A percentile compares a stretch with the other conserved stretches of the same genome.
These are phyloP conservation scores for Candida bentonensis DNA, from an alignment of 805 yeast genomes.

Conservation along the genomic window DNA sequence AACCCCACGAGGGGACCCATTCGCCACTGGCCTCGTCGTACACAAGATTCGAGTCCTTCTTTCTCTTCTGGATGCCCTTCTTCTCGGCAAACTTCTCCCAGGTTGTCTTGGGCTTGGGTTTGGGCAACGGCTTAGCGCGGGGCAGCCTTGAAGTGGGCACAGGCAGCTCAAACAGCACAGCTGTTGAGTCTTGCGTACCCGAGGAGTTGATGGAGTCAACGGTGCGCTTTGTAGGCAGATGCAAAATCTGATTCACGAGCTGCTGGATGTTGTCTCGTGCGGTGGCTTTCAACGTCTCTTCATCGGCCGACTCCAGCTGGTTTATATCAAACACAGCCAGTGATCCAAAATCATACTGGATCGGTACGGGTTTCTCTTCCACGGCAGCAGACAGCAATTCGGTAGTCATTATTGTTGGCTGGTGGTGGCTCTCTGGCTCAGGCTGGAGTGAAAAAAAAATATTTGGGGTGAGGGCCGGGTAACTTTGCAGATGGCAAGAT, in stretches of 20 bases:
- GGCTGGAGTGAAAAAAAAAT: no score
- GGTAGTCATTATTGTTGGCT: no score
- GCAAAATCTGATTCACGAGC: constrained; percentile 75
- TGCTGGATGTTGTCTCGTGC: constrained; percentile 91
- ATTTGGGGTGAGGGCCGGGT: no score
- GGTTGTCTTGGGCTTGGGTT: constrained; percentile 79
- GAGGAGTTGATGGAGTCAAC: constrained; percentile 52
- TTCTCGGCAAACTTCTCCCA: constrained; percentile 96
- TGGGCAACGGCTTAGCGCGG: constrained; percentile 91
- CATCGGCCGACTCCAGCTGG: constrained; percentile 52
- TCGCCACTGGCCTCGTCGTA: constrained; percentile 81
- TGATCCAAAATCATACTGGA: constrained; percentile 78
- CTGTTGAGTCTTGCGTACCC: constrained; percentile 50
- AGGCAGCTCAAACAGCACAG: constrained; percentile 77
- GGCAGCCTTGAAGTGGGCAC: constrained; percentile 73
- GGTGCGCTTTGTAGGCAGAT: constrained; percentile 79
- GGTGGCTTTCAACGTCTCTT: constrained; percentile 39
- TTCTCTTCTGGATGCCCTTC: constrained; percentile 88
- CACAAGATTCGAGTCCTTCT: constrained; percentile 76
- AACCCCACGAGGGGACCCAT: constrained; percentile 99
- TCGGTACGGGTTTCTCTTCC: constrained; percentile 86
- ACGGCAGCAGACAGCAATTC: background rate
- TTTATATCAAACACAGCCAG: constrained; percentile 81
- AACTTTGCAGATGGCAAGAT: no score
- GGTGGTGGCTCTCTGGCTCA: no score